Evolutionary conservation across 768 basidiomycete genomes (phyloP), one percentile per base, ranked within the genome.

Genomic region (Boletus eberwhitei): DNA sequence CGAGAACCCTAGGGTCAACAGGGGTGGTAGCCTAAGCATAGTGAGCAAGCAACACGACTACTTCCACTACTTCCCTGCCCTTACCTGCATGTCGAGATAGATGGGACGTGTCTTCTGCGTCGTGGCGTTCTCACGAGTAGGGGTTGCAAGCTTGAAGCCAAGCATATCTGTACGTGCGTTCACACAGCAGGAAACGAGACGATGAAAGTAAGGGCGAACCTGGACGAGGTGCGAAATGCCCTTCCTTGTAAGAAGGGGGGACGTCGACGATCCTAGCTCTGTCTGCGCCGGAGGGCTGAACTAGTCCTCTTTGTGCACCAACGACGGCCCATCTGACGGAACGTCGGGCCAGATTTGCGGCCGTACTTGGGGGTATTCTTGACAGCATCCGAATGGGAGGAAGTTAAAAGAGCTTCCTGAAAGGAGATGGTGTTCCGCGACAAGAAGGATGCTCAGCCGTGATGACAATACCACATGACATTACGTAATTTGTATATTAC

Each of bases 61-160:
- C 12, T 14, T 36, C 14, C 17, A 48, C 9, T 5, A 41, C 4
- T 39, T 36, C 24, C 34, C 65, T 42, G 24, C 42, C 66, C 82
- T 57, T 51, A 87, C 93, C 83, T 97, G 95, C 90, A 96, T 90
- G 73, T 99, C 97, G 45, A 99, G 84, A 72, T 99, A 99, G 59
- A 99, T 98, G 17, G 97, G 94, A 31, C 93, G 82, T 29, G 79
- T 78, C 72, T 87, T 88, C 51, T 80, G 80, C 46, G 77, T 75
- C 48, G 79, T 54, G 11, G 79, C 76, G 42, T 75, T 80, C 66
- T 88, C 87, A 44, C 82, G 80, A 50, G 70, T 77, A 36, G 84
- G 81, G 47, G 79, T 73, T 61, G 84, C 86, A 14, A 93, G 74
- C 71, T 90, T 93, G 71, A 94, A 94, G 7, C 92, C 91, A 55